Evolutionary conservation across 2,329 filamentous ascomycete genomes (phyloP).

Genomic region (Aplosporella prunicola): DNA sequence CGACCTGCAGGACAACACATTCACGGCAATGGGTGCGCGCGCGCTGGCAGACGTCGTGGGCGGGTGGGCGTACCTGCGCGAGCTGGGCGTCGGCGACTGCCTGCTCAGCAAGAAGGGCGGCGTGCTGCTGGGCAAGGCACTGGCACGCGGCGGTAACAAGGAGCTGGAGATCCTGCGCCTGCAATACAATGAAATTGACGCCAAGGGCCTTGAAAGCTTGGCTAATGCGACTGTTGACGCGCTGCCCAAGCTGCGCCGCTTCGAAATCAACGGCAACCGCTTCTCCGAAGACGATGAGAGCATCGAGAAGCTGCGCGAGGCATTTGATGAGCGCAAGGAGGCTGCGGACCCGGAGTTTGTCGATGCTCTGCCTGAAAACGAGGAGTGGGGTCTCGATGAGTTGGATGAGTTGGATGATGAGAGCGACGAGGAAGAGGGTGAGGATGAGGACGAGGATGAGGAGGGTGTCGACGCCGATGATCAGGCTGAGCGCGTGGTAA

Average conservation of each 20-base stretch:
- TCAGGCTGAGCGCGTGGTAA: constrained; percentile 43
- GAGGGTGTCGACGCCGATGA: constrained; percentile 43
- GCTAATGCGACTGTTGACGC: constrained; percentile 56
- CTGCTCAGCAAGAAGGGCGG: constrained; percentile 68
- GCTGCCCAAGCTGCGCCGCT: constrained; percentile 68
- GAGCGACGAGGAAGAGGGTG: constrained; percentile 71
- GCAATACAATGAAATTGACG: constrained; percentile 91
- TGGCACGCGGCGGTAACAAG: constrained; percentile 65
- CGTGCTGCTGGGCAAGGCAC: constrained; percentile 60
- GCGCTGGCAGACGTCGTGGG: constrained; percentile 67
- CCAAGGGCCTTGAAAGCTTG: constrained; percentile 62
- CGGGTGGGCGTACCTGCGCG: constrained; percentile 65
- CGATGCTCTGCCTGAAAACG: constrained; percentile 37
- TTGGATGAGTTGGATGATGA: constrained; percentile 75
- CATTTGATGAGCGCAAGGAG: constrained; percentile 66
- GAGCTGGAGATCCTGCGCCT: constrained; percentile 73
- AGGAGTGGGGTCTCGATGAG: constrained; percentile 47
- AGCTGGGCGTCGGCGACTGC: constrained; percentile 84
- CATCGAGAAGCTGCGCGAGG: constrained; percentile 55
- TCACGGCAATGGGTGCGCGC: constrained; percentile 69
- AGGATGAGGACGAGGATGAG: constrained; percentile 59
- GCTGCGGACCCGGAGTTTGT: constrained; percentile 22
- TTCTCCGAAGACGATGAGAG: constrained; percentile 77
- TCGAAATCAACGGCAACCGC: constrained; percentile 95
- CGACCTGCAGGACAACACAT: constrained; percentile 96